Evolutionary conservation across 176 grass and related monocot genomes (phyloP).

Genomic region (Aegilops speltoides): DNA sequence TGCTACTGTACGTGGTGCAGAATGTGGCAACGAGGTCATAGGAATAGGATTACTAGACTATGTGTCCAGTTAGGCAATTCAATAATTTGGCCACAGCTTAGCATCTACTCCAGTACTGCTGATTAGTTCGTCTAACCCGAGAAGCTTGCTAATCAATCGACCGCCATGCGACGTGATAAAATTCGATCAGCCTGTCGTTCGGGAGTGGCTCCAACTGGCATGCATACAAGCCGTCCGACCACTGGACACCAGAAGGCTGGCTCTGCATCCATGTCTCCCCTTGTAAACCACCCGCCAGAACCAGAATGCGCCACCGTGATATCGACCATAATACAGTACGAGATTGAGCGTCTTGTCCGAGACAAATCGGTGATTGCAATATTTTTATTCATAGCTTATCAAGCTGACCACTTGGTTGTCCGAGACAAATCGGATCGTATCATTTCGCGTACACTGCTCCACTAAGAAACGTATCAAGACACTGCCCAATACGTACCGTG

Average conservation of each 20-base stretch:
- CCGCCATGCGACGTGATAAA: background rate
- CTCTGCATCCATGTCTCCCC: background rate
- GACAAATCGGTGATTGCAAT: background rate
- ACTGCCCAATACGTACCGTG: background rate
- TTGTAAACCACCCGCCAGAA: no score
- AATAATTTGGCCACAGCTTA: background rate
- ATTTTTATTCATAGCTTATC: no score
- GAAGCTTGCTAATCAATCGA: background rate
- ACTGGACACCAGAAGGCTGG: background rate
- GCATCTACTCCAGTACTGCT: background rate
- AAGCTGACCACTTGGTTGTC: no score
- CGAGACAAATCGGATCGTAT: background rate
- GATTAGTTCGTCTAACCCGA: background rate
- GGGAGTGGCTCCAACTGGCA: background rate
- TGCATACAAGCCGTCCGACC: background rate
- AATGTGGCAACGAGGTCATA: background rate
- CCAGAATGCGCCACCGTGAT: no score
- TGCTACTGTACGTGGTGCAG: background rate
- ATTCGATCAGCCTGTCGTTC: background rate
- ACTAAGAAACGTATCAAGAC: conserved; percentile 21
- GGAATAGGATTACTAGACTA: background rate
- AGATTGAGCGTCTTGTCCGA: background rate
- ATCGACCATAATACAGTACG: conserved; percentile 10
- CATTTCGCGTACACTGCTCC: background rate
- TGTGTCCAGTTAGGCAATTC: background rate